phyloP scores from a whole-genome alignment of 2,329 filamentous ascomycete genomes.

The Leptographium flavum region DNA sequence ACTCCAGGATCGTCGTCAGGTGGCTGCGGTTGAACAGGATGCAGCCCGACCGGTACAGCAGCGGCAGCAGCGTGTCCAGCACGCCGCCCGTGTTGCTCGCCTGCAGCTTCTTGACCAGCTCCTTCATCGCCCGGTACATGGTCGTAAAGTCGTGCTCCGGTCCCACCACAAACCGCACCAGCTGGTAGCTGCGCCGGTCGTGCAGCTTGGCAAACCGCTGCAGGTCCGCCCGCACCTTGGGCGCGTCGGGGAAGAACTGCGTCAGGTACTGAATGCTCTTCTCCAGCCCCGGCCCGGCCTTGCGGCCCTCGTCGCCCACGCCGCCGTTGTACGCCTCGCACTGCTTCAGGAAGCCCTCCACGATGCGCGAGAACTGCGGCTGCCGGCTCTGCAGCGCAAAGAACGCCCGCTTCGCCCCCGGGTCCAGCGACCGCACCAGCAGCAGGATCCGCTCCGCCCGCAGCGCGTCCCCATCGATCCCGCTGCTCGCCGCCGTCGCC shows the following conservation, averaged over 20 bases:
- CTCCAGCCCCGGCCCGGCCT: slow-evolving; percentile 56
- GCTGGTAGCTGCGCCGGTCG: slow-evolving; percentile 77
- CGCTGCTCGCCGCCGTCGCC: slow-evolving; percentile 8
- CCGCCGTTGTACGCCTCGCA: slow-evolving; percentile 87
- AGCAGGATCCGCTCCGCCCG: slow-evolving; percentile 74
- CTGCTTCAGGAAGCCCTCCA: slow-evolving; percentile 64
- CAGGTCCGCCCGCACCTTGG: slow-evolving; percentile 60
- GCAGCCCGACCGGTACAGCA: slow-evolving; percentile 71
- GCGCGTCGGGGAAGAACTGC: slow-evolving; percentile 61
- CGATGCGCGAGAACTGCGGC: slow-evolving; percentile 54
- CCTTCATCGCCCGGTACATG: slow-evolving; percentile 78
- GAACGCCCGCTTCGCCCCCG: slow-evolving; percentile 70
- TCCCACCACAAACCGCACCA: slow-evolving; percentile 74
- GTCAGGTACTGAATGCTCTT: slow-evolving; percentile 60
- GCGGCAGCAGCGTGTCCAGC: slow-evolving; percentile 64
- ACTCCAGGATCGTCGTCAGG: slow-evolving; percentile 77
- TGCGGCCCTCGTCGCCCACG: slow-evolving; percentile 58
- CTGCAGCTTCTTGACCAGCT: slow-evolving; percentile 71
- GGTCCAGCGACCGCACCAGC: slow-evolving; percentile 64
- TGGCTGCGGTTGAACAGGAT: slow-evolving; percentile 92
- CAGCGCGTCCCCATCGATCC: slow-evolving; percentile 57
- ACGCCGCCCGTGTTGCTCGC: slow-evolving; percentile 48
- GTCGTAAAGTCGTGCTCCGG: slow-evolving; percentile 85
- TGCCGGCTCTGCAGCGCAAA: slow-evolving; percentile 75
- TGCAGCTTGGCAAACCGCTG: slow-evolving; percentile 85